Base-by-base conservation (phyloP, 345 rosid species). In the Toxicodendron radicans region DNA sequence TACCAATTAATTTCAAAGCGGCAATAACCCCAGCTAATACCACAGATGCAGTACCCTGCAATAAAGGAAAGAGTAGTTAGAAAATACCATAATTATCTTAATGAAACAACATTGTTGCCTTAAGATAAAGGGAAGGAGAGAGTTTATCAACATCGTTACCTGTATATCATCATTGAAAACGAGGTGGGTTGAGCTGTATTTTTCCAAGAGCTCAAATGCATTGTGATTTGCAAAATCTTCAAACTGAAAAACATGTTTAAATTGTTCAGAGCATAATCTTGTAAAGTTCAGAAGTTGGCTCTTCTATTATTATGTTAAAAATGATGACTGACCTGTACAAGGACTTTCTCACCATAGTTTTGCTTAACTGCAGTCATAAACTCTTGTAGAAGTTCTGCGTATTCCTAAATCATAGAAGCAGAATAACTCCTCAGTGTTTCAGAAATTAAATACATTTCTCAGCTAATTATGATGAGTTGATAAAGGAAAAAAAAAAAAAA, bases 141-240 rank as follows among this genome's bases (percentile, higher is more conserved):
- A 32, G 38, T 12, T 38, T 58, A 32, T 35, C 58, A 17, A 23
- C 46, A 21, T 38, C 20, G 41, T 82, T 76, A 93, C 99, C 95
- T 95, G 96, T 65, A 95, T 95, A 71, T 95, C 99, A 74, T 95
- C 98, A 56, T 95, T 95, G 83, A 95, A 95, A 80, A 93, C 99
- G 2, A 95, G 99, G 85, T 95, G 99, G 67, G 84, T 83, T 10
- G 84, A 71, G 75, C 91, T 83, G 85, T 90, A 93, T 83, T 85
- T 95, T 24, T 85, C 73, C 68, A 92, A 82, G 23, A 95, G 91
- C 75, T 91, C 99, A 75, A 95, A 92, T 6, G 97, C 99, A 58
- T 95, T 94, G 86, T 93, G 99, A 78, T 95, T 95, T 75, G 98
- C 98, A 77, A 95, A 95, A 86, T 92, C 99, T 82, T 95, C 99